Percentiles rank a stretch among this genome's conserved stretches.
Conservation (phyloP, 2,329 filamentous ascomycete species). For the Xylaria sp. region DNA sequence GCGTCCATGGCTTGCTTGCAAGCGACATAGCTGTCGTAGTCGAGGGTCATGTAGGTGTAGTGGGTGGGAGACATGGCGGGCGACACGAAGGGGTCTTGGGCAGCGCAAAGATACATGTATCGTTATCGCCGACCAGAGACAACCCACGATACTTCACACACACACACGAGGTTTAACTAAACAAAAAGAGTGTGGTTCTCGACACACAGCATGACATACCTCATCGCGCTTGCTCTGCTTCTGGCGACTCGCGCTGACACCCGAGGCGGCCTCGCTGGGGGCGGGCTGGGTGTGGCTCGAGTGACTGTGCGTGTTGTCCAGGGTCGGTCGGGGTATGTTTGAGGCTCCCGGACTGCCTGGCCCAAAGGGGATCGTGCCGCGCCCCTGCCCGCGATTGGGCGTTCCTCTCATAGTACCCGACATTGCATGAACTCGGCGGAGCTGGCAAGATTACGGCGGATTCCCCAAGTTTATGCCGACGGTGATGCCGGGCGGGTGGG, state of each 20-base stretch:
- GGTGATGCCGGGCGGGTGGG: neutral
- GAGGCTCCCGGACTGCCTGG: slow-evolving; percentile 71
- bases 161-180: slow-evolving; percentile 21
- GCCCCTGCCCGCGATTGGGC: slow-evolving; percentile 69
- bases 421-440: slow-evolving; percentile 56
- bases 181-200: slow-evolving; percentile 12
- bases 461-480: slow-evolving; percentile 29
- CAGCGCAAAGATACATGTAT: no score
- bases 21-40: slow-evolving; percentile 35
- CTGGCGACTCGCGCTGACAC: slow-evolving; percentile 89
- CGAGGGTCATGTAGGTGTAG: slow-evolving; percentile 28
- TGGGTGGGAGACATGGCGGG: slow-evolving; percentile 11
- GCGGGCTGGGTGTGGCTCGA: slow-evolving; percentile 53
- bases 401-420: slow-evolving; percentile 76
- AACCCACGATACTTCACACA: neutral
- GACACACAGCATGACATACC: slow-evolving; percentile 65
- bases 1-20: slow-evolving; percentile 43
- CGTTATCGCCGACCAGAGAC: no score
- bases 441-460: slow-evolving; percentile 36
- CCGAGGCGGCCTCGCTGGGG: slow-evolving; percentile 71
- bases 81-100: no score
- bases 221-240: slow-evolving; percentile 99
- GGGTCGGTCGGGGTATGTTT: slow-evolving; percentile 77
- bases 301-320: slow-evolving; percentile 61
- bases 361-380: slow-evolving; percentile 65